Conservation (phyloP, 768 basidiomycete genomes). For the Cystofilobasidium capitatum region DNA sequence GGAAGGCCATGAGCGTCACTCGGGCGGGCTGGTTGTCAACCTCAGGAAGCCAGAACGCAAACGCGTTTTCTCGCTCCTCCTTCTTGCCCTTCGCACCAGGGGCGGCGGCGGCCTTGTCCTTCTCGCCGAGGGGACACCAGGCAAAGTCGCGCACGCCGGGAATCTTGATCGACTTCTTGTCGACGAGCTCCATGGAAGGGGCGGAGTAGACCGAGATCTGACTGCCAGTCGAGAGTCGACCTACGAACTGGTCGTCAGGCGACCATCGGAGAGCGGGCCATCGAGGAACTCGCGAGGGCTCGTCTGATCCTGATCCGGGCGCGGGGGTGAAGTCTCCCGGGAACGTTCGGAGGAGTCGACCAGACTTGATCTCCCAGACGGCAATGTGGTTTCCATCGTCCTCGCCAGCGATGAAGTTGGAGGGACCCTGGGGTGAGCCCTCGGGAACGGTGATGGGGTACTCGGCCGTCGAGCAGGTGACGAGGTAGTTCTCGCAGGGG, state of each 20-base stretch:
- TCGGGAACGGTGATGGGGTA: slow-evolving; percentile 71
- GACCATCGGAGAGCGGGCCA: slow-evolving; percentile 99
- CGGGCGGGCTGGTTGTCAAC: slow-evolving; percentile 91
- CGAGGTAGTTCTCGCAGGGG: slow-evolving; percentile 87
- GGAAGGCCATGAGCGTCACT: slow-evolving; percentile 85
- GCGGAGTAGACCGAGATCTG: slow-evolving; percentile 96
- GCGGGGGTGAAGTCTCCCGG: slow-evolving; percentile 49
- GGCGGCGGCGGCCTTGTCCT: slow-evolving; percentile 59
- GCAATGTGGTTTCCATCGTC: slow-evolving; percentile 96
- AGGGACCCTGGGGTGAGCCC: slow-evolving; percentile 58
- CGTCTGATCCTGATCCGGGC: neutral
- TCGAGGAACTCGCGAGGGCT: slow-evolving; percentile 27
- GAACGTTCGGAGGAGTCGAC: slow-evolving; percentile 84
- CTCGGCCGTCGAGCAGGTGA: slow-evolving; percentile 87
- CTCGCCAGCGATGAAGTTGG: slow-evolving; percentile 53
- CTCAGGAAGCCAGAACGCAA: slow-evolving; percentile 97
- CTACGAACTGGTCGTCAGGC: slow-evolving; percentile 89
- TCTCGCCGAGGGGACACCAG: slow-evolving; percentile 90
- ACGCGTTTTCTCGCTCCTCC: slow-evolving; percentile 75
- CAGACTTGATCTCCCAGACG: slow-evolving; percentile 96
- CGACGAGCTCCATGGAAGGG: slow-evolving; percentile 84
- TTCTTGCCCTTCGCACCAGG: slow-evolving; percentile 43
- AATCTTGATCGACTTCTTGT: slow-evolving; percentile 93
- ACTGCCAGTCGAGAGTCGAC: slow-evolving; percentile 73
- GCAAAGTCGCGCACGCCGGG: slow-evolving; percentile 97